These are phyloP conservation scores for Gilbertella persicaria DNA, from an alignment of 371 early-diverging fungal species.

Conservation along the genomic window DNA sequence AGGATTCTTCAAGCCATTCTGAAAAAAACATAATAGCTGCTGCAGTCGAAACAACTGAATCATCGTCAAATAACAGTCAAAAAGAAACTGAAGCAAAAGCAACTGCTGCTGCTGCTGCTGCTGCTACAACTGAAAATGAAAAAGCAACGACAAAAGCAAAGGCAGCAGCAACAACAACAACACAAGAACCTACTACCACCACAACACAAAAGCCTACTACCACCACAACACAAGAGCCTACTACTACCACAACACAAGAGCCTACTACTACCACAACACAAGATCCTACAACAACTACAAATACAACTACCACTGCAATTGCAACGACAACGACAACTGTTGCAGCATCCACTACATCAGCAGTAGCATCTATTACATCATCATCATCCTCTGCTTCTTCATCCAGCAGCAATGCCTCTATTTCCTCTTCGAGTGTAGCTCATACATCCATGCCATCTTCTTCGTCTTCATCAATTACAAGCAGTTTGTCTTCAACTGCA, in stretches of 20 bases:
- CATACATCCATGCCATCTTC: background rate
- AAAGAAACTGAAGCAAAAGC: background rate
- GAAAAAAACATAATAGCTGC: background rate
- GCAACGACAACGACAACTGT: background rate
- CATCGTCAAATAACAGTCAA: background rate
- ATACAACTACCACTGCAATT: background rate
- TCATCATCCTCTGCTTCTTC: background rate
- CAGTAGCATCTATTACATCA: background rate
- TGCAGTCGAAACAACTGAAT: background rate
- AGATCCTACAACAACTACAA: background rate
- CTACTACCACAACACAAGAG: background rate
- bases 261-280: background rate
- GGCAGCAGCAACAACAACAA: background rate
- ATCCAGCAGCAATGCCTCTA: too few species aligned
- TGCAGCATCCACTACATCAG: background rate
- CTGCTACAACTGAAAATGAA: background rate
- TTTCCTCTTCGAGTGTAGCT: too few species aligned
- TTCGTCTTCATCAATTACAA: background rate
- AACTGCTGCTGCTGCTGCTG: constrained; percentile 1
- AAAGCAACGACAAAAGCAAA: background rate
- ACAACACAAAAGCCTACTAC: background rate
- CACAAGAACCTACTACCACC: background rate
- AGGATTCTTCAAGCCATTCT: background rate
- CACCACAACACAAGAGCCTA: constrained; percentile 1
- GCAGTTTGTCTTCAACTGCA: too few species aligned